A percentile compares a stretch with the other conserved stretches of the same genome.
phyloP scores from a whole-genome alignment of 2,329 filamentous ascomycete genomes.

The Alternaria brassicicola region DNA sequence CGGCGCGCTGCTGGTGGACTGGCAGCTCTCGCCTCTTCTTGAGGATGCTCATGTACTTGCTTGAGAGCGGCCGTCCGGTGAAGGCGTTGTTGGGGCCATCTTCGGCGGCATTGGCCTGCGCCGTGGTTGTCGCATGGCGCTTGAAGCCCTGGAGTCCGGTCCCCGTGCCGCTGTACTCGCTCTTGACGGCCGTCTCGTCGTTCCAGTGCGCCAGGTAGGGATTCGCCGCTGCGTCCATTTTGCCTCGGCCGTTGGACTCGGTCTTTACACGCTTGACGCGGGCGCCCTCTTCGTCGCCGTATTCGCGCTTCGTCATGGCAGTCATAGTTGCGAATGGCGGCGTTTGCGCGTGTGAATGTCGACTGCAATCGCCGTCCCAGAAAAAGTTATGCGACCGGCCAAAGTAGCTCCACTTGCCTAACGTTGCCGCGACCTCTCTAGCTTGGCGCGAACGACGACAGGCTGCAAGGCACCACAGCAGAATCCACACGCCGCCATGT shows the following conservation, averaged over 20 bases:
- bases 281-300: constrained; percentile 55
- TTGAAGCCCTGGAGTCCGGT: constrained; percentile 66
- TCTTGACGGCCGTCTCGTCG: constrained; percentile 55
- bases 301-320: constrained; percentile 62
- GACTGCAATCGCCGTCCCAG: constrained; percentile 1
- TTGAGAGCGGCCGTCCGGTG: constrained; percentile 76
- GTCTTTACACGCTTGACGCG: constrained; percentile 59
- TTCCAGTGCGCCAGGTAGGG: constrained; percentile 93
- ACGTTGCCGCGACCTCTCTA: constrained; percentile 12
- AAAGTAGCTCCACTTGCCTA: constrained; percentile 20
- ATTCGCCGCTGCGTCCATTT: constrained; percentile 67
- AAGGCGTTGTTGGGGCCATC: constrained; percentile 85
- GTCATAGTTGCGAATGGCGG: constrained; percentile 13
- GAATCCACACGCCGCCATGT: constrained; percentile 18
- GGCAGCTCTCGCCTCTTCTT: constrained; percentile 83
- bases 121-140: constrained; percentile 80
- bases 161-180: constrained; percentile 43
- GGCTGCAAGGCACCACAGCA: constrained; percentile 13
- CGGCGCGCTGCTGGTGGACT: constrained; percentile 89
- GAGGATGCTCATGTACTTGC: constrained; percentile 88
- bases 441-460: constrained; percentile 19
- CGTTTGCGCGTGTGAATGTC: constrained; percentile 10
- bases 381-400: constrained; percentile 31
- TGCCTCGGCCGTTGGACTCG: constrained; percentile 39
- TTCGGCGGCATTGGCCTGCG: constrained; percentile 75